Conservation (phyloP, 164 flowering plant genomes). For the Cinnamomum chago region DNA sequence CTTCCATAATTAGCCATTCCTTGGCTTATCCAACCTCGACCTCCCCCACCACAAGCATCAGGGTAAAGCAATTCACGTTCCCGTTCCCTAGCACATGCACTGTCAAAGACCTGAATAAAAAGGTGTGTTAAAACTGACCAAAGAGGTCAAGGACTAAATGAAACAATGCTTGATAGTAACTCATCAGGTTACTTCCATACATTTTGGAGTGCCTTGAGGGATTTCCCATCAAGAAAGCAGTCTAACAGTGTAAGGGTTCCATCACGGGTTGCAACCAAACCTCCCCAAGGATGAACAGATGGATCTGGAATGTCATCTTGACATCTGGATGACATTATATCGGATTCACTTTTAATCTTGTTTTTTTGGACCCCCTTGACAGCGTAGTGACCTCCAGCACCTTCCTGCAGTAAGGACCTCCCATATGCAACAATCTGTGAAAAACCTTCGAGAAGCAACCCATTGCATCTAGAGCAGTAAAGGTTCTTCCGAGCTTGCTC, state of each 20-base stretch:
- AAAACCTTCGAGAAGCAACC: constrained; percentile 86
- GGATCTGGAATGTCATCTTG: constrained; percentile 83
- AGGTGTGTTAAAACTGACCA: neutral
- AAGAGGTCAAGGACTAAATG: neutral
- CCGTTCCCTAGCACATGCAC: constrained; percentile 90
- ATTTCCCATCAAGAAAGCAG: constrained; percentile 67
- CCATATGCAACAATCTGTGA: constrained; percentile 90
- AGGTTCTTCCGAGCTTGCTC: constrained; percentile 96
- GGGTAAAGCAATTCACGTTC: constrained; percentile 94
- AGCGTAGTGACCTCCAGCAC: constrained; percentile 28
- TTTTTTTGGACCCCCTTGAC: constrained; percentile 29
- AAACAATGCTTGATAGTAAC: neutral
- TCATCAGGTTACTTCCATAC: constrained; percentile 30
- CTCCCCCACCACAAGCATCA: constrained; percentile 98
- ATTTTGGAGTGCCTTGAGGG: constrained; percentile 82
- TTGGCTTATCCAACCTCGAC: constrained; percentile 98
- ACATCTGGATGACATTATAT: constrained; percentile 19
- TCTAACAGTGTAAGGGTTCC: constrained; percentile 82
- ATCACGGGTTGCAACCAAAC: constrained; percentile 80
- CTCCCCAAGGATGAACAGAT: constrained; percentile 96
- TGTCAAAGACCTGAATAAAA: constrained; percentile 75
- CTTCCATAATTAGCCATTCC: constrained; percentile 78
- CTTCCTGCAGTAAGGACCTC: constrained; percentile 75
- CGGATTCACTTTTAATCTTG: constrained; percentile 27
- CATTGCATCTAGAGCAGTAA: constrained; percentile 98